Evolutionary conservation across 1,284 basidiomycete genomes (phyloP).

Genomic region (Trichosporon asahii): DNA sequence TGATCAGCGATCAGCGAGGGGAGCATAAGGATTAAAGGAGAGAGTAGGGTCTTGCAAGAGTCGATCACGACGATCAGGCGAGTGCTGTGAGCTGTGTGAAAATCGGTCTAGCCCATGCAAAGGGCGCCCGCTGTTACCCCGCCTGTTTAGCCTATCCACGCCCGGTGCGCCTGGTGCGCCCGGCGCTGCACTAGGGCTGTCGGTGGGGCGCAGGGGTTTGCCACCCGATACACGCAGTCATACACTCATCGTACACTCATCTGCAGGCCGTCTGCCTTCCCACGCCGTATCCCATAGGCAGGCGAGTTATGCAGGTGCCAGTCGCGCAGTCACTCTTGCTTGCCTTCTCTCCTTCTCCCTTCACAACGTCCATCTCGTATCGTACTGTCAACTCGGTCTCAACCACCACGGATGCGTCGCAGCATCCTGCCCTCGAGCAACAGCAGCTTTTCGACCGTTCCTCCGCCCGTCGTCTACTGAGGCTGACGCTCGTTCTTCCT

Average conservation of each 20-base stretch:
- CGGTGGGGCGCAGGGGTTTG: background rate
- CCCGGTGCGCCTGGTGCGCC: too few species aligned
- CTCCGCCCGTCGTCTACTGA: background rate
- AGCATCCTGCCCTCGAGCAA: background rate
- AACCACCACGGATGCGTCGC: slow-evolving; percentile 5
- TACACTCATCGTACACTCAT: background rate
- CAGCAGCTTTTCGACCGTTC: slow-evolving; percentile 1
- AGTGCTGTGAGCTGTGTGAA: background rate
- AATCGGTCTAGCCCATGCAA: background rate
- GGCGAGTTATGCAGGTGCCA: too few species aligned
- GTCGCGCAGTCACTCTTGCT: background rate
- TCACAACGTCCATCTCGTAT: background rate
- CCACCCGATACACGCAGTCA: background rate
- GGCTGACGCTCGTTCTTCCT: slow-evolving; percentile 6
- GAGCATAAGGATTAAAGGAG: background rate
- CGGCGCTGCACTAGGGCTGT: background rate
- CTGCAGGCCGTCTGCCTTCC: background rate
- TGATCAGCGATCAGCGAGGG: background rate
- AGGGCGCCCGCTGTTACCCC: background rate
- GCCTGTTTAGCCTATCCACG: too few species aligned
- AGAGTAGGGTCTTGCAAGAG: background rate
- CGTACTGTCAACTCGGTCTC: background rate
- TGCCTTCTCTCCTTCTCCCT: background rate
- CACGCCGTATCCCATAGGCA: background rate
- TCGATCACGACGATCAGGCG: background rate